A percentile compares a stretch with the other conserved stretches of the same genome.
Evolutionary conservation across 495 filamentous ascomycete genomes (phyloP).

Genomic region (Bacidia rubella): DNA sequence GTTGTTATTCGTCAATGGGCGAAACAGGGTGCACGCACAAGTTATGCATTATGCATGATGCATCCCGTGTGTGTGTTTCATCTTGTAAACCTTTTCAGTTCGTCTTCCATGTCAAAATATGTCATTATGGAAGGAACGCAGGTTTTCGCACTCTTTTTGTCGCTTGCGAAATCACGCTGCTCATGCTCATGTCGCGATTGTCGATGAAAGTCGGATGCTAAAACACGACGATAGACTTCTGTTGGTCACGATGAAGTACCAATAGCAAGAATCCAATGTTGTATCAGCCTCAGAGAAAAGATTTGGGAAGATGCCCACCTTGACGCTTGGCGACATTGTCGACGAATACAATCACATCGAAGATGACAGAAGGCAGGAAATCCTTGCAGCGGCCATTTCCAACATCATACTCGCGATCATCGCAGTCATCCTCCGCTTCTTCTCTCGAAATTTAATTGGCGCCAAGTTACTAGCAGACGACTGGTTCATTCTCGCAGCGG

Average conservation of each 20-base stretch:
- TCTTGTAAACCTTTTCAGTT: neutral
- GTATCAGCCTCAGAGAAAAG: no score
- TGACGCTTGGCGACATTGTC: neutral
- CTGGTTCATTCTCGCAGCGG: conserved; percentile 21
- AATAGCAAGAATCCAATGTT: neutral
- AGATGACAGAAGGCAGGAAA: conserved; percentile 22
- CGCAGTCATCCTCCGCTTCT: conserved; percentile 26
- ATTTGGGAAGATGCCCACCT: neutral
- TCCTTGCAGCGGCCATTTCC: conserved; percentile 27
- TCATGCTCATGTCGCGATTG: no score
- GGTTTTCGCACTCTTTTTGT: no score
- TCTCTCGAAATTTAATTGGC: conserved; percentile 27
- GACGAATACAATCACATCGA: conserved; percentile 2
- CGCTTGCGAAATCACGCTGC: no score
- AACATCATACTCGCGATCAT: conserved; percentile 27
- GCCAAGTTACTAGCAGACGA: conserved; percentile 30
- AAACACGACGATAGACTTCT: no score
- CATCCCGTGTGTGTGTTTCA: neutral
- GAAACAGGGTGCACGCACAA: neutral
- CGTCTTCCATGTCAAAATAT: no score
- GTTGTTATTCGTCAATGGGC: neutral
- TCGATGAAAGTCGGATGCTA: no score
- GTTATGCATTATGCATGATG: neutral
- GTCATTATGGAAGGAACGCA: no score
- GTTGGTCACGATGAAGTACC: no score